phyloP scores from a whole-genome alignment of 2,329 filamentous ascomycete genomes.

The Lecanicillium sp. region DNA sequence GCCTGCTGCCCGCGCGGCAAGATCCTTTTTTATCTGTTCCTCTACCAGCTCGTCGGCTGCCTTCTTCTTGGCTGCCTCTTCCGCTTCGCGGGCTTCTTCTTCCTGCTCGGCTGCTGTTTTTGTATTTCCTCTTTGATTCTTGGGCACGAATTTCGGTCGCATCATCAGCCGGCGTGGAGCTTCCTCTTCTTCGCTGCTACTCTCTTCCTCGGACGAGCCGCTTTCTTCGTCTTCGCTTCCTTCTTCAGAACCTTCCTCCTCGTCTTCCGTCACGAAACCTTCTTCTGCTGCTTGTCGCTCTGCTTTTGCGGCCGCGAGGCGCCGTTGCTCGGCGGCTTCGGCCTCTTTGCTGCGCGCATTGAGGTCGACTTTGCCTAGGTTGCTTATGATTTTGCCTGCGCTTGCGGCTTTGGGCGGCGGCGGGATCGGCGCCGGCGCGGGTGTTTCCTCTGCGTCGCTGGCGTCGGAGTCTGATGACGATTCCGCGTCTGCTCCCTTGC shows the following conservation, averaged over 20 bases:
- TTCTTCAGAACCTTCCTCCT: constrained; percentile 34
- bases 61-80: constrained; percentile 56
- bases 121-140: constrained; percentile 38
- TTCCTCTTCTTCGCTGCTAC: constrained; percentile 46
- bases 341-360: constrained; percentile 36
- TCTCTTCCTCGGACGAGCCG: constrained; percentile 35
- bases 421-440: constrained; percentile 28
- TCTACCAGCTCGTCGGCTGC: constrained; percentile 75
- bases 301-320: constrained; percentile 39
- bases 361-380: constrained; percentile 43
- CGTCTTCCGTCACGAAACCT: constrained; percentile 54
- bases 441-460: constrained; percentile 31
- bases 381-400: constrained; percentile 48
- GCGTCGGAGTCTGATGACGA: constrained; percentile 46
- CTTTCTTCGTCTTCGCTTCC: constrained; percentile 25
- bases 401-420: constrained; percentile 49
- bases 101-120: constrained; percentile 21
- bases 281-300: constrained; percentile 48
- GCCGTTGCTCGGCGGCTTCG: constrained; percentile 36
- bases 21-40: constrained; percentile 77
- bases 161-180: constrained; percentile 49
- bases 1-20: constrained; percentile 62
- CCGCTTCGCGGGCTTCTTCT: constrained; percentile 30
- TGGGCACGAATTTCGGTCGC: constrained; percentile 56
- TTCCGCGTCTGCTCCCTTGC: constrained; percentile 58